Evolutionary conservation across 345 rosid genomes (phyloP).

Genomic region (Melastoma malabathricum): DNA sequence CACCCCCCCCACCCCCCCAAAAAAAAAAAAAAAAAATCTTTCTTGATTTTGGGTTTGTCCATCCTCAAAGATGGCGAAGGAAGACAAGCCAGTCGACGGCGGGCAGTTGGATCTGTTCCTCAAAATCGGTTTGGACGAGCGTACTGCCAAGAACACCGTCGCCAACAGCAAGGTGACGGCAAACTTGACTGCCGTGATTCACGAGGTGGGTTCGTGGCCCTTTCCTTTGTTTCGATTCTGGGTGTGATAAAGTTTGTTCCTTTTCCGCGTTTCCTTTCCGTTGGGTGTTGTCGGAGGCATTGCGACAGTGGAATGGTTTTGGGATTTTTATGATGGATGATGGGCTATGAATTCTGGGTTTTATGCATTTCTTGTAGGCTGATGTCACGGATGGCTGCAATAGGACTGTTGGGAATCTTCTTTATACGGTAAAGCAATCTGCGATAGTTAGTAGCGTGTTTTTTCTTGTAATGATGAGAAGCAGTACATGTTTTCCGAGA

Average conservation of each 20-base stretch:
- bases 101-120: conserved; percentile 47
- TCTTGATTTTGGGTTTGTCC: no score
- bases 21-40: background rate
- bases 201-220: conserved; percentile 38
- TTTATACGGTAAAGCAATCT: conserved; percentile 48
- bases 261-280: background rate
- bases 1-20: background rate
- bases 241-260: background rate
- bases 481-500: background rate
- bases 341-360: no score
- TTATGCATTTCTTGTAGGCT: conserved; percentile 34
- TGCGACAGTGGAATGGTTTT: background rate
- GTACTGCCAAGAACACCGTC: conserved; percentile 63
- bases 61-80: conserved; percentile 22
- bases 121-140: conserved; percentile 73
- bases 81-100: conserved; percentile 18
- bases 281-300: background rate
- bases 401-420: conserved; percentile 62
- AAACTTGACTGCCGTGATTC: conserved; percentile 66
- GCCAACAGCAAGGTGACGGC: conserved; percentile 78
- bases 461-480: background rate
- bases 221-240: conserved; percentile 1
- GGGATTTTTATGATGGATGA: background rate
- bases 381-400: conserved; percentile 72
- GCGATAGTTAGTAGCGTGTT: background rate